These are phyloP conservation scores for Plasmodium fragile DNA, from an alignment of 169 alveolate species.

Conservation along the genomic window DNA sequence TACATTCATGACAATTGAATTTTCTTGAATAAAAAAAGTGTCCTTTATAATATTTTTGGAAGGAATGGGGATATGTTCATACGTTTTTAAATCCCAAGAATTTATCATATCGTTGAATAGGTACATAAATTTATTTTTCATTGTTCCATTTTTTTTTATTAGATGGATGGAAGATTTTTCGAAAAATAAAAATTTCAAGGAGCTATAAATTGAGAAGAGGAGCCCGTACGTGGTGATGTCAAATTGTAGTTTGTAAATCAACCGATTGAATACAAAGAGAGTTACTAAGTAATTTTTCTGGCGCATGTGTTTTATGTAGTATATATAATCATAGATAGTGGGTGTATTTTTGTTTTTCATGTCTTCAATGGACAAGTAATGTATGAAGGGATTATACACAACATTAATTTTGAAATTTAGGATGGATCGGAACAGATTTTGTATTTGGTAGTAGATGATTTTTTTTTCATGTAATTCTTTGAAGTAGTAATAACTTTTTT, in stretches of 20 bases:
- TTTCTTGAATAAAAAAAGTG: conserved; percentile 3
- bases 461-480: conserved; percentile 62
- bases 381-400: conserved; percentile 24
- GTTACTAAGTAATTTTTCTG: conserved; percentile 3
- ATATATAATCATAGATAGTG: conserved; percentile 19
- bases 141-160: conserved; percentile 6
- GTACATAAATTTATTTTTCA: conserved; percentile 25
- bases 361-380: background rate
- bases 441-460: conserved; percentile 46
- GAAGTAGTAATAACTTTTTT: conserved; percentile 51
- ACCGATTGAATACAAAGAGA: conserved; percentile 12
- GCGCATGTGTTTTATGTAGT: background rate
- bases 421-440: conserved; percentile 40
- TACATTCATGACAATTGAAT: conserved; percentile 11
- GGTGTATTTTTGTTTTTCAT: background rate
- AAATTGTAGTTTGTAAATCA: conserved; percentile 33
- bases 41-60: conserved; percentile 6
- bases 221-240: conserved; percentile 7
- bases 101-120: conserved; percentile 17
- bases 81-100: conserved; percentile 16
- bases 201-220: conserved; percentile 20
- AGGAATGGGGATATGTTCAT: conserved; percentile 4
- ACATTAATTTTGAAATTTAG: conserved; percentile 41
- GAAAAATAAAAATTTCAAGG: conserved; percentile 24
- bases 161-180: conserved; percentile 12